Evolutionary conservation across 2,329 filamentous ascomycete species (phyloP), one percentile per base, ranked within the genome.

Genomic region (Aureobasidium sp.): DNA sequence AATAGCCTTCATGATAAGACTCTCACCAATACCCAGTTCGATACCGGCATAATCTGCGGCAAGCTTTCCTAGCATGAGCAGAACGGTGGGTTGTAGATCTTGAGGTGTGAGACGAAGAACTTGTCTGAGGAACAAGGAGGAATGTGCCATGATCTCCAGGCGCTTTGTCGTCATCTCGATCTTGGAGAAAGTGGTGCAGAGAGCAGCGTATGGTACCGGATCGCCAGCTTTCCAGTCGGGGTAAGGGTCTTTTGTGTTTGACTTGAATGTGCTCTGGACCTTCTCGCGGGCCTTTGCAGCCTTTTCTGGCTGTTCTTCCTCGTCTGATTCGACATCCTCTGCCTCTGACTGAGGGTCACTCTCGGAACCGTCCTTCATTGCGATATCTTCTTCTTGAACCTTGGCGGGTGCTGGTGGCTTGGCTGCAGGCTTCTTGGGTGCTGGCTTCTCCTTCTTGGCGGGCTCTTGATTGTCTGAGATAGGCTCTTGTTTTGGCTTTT

Each of bases 11-110:
- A 97, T 97, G 69, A 99, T 97, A 32, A 99, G 77, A 0, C 93
- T 97, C 76, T 99, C 94, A 62, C 94, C 94, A 68, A 99, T 99
- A n/a, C 94, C 94, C 34, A 99, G 82, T 75, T 99, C 94, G 65
- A 99, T 92, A 25, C 94, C 94, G 47, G 92, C 88, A 73, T 97
- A 99, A 71, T 99, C 94, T 3, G 94, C 93, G 2, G 94, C 94
- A 30, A 99, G 84, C 74, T 97, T 97, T 77, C 97, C 97, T 74
- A 96, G 90, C 94, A 99, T 97, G 34, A 99, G 84, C 65, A 96
- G 81, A 29, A 97, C 87, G 0, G 91, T 96, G 0, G 92, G 86
- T 2, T 97, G 81, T 25, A 99, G 81, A 71, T 99, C 94, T 16
- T 86, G 81, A 0, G 94, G 94, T 0, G 91, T 97, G 39, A 99